Base-by-base conservation (phyloP, 192 early-diverging fungal genomes). In the Backusella psychrophila region DNA sequence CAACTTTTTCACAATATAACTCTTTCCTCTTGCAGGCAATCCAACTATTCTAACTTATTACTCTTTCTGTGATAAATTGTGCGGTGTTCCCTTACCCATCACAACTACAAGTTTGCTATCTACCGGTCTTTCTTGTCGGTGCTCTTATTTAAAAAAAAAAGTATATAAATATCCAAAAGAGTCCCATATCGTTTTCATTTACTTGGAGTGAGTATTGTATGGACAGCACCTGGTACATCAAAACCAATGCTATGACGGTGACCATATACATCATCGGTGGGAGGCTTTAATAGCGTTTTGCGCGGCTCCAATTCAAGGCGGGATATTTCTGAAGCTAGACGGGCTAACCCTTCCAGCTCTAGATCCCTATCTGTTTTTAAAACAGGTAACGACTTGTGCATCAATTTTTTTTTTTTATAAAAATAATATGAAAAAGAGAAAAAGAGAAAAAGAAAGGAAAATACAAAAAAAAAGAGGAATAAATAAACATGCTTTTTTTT, bases 1-100 rank as follows among this genome's bases (percentile, higher is more conserved):
- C 26, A 99, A 88, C 78, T 99, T 99, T 76, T 98, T 98, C 81
- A 95, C 95, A 74, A 99, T 92, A 77, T 98, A 96, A 87, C 88
- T 89, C 83, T 99, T 99, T 31, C 98, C 98, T 65, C 97, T 85
- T 4, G 97, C 98, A 34, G 98, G 98, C 46, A 98, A 81, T 5
- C 98, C 98, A 29, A 96, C 93, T 92, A 83, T 33, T 33, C 33
- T 23, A 38, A 36, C n/a, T 19, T 71, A 34, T 6, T 39, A 52
- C 1, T 77, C 35, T 59, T 12, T 46, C 46, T 66, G 3, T 7
- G 63, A 17, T 15, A 42, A 12, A 23, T 26, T 36, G 33, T 29
- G 33, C 33, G 33, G 19, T 71, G 15, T 46, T 9, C 74, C 23
- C 33, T n/a, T 76, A 84, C 91, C 96, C 95, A 99, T 99, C 38